Percentiles rank a stretch among this genome's conserved stretches.
Conservation (phyloP, 2,329 filamentous ascomycete species). For the Epicoccum sorghinum region DNA sequence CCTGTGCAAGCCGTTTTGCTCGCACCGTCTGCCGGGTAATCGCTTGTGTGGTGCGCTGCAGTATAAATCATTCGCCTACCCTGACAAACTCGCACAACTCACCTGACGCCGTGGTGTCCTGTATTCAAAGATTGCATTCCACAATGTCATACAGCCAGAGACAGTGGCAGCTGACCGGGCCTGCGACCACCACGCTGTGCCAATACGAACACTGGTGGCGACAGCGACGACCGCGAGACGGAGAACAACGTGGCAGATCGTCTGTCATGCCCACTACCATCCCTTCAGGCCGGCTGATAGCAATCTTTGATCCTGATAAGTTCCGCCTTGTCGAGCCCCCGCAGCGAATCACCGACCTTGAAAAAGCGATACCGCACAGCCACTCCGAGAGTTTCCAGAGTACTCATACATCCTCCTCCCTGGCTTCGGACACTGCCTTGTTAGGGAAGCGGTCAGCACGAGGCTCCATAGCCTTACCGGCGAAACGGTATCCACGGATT, state of each 20-base stretch:
- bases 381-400: not conserved
- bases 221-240: slow-evolving; percentile 4
- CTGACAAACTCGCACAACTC: slow-evolving; percentile 18
- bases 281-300: slow-evolving; percentile 8
- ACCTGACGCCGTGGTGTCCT: slow-evolving; percentile 10
- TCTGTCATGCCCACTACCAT: not conserved
- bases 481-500: not conserved
- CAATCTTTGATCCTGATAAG: slow-evolving; percentile 16
- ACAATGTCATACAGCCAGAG: slow-evolving; percentile 25
- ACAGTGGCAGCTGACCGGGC: slow-evolving; percentile 9
- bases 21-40: slow-evolving; percentile 9
- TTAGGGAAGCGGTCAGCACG: not conserved
- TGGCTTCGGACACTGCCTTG: not conserved
- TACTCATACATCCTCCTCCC: not conserved
- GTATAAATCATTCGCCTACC: slow-evolving; percentile 26
- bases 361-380: slow-evolving; percentile 22
- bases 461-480: not conserved
- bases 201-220: slow-evolving; percentile 22
- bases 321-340: slow-evolving; percentile 12
- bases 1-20: slow-evolving; percentile 15
- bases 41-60: not conserved
- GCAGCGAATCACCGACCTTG: slow-evolving; percentile 15
- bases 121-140: slow-evolving; percentile 6
- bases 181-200: slow-evolving; percentile 2
- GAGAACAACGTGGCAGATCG: slow-evolving; percentile 8